Evolutionary conservation across 129 eudicot genomes (phyloP).

Genomic region (Pulicaria dysenterica): DNA sequence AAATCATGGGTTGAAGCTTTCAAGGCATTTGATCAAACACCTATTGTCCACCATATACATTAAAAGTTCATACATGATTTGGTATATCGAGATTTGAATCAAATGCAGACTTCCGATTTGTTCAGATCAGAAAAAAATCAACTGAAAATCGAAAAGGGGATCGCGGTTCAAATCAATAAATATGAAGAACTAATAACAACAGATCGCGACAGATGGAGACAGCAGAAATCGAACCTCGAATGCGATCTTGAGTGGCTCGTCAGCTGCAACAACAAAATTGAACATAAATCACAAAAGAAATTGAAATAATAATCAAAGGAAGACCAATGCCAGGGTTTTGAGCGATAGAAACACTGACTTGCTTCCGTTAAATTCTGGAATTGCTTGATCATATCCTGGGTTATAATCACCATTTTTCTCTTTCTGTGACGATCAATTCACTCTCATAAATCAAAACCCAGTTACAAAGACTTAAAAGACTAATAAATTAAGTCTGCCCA

Average conservation of each 20-base stretch:
- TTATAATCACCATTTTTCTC: conserved; percentile 61
- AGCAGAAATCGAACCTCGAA: conserved; percentile 59
- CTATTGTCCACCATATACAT: not conserved
- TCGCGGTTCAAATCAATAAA: conserved; percentile 16
- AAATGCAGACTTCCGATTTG: conserved; percentile 30
- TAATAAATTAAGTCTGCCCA: conserved; percentile 5
- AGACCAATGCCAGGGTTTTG: conserved; percentile 3
- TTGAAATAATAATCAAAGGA: conserved; percentile 8
- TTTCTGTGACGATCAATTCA: conserved; percentile 21
- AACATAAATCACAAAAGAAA: conserved; percentile 16
- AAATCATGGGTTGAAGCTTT: not conserved
- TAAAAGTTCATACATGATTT: not conserved
- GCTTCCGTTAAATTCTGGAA: conserved; percentile 59
- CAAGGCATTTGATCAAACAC: not conserved
- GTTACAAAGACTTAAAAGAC: conserved; percentile 9
- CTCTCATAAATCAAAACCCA: conserved; percentile 11
- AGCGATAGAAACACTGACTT: conserved; percentile 43
- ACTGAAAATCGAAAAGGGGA: conserved; percentile 18
- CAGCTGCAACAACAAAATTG: conserved; percentile 56
- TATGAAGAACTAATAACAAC: not conserved
- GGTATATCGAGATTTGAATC: not conserved
- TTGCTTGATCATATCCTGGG: conserved; percentile 70
- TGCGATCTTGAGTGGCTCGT: conserved; percentile 67
- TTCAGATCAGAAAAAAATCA: conserved; percentile 19
- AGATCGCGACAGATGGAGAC: conserved; percentile 33